Base-by-base conservation (phyloP, 805 yeast species). In the Saccharomycopsis amapae region DNA sequence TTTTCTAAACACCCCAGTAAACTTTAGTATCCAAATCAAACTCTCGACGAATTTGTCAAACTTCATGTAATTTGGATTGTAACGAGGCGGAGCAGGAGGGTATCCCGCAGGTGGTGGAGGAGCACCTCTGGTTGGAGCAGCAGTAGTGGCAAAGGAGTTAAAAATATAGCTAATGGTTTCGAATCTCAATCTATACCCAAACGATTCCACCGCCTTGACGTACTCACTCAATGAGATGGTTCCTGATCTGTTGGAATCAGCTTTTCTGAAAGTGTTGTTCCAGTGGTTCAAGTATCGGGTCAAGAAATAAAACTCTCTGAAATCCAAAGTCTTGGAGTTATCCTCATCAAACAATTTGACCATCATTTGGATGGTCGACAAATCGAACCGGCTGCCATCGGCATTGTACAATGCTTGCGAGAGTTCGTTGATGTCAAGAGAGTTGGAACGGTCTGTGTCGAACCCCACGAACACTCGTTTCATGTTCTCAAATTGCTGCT, bases 21-120 rank as follows among this genome's bases (percentile, higher is more conserved):
- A 71, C 50, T 85, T 75, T 58, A 85, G 71, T 53, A 85, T 67
- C 71, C 85, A 81, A 17, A 85, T 81, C 53, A 85, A 70, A 44
- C 84, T 72, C 59, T 85, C 94, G 23, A 85, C 85, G 63, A 85
- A 85, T 60, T 78, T 72, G 60, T 85, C 95, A 60, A 86, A 85
- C 50, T 82, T 78, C 62, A 85, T 58, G 46, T 64, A 68, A 45
- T 61, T 62, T 1, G 58, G 57, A 24, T 56, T 57, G n/a, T 48
- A 46, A 32, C 51, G 48, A 17, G 60, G 53, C 12, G 62, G 45
- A 3, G 67, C 60, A 17, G 58, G 61, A 2, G 65, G 58, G 3
- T 60, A 58, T 38, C 62, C 61, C 13, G 61, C 58, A 59, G 15
- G 61, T 53, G 65, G 63, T 62, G 1, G 48, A 24, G 42, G 48